Base-by-base conservation (phyloP, 192 early-diverging fungal species). In the Rhizophagus sp. region DNA sequence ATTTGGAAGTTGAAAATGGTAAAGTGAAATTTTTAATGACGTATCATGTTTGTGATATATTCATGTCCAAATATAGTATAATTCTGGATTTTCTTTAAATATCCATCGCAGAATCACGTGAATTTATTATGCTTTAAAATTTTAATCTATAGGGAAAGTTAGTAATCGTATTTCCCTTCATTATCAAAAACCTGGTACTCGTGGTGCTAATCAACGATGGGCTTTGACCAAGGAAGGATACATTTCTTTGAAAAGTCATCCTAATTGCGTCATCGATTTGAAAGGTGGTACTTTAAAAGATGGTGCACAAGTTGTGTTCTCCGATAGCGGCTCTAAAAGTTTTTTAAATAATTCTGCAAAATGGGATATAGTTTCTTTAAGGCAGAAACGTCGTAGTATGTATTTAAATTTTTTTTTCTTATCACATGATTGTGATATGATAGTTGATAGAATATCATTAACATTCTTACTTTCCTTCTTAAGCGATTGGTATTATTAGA, bases 401-500 rank as follows among this genome's bases (percentile, higher is more conserved):
- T 57, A 15, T 27, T 15, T 57, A 19, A 8, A 57, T 34, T 67
- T n/a, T n/a, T n/a, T 33, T 67, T n/a, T 69, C n/a, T 34, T n/a
- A n/a, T 2, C 9, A 19, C 17, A 68, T 68, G 13, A 39, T 39
- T 15, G 50, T 17, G 50, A 52, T 57, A 19, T 44, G 10, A 44
- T 44, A 19, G 0, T 3, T 57, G 52, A 22, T 57, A 7, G 33
- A 39, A 6, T 41, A 39, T 69, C n/a, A 33, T 39, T 78, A 50
- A 47, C 27, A n/a, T 22, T 24, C 17, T 5, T n/a, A n/a, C 34
- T 10, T 36, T 63, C 2, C 30, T 39, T 64, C 34, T 27, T 67
- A 6, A n/a, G 33, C 77, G 19, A 78, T 78, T 15, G 77, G 77
- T 78, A 63, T 78, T 11, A 17, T 78, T 19, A 78, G 65, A 78